Conservation (phyloP, 2,329 filamentous ascomycete genomes). For the Pestalotiopsis sp. region DNA sequence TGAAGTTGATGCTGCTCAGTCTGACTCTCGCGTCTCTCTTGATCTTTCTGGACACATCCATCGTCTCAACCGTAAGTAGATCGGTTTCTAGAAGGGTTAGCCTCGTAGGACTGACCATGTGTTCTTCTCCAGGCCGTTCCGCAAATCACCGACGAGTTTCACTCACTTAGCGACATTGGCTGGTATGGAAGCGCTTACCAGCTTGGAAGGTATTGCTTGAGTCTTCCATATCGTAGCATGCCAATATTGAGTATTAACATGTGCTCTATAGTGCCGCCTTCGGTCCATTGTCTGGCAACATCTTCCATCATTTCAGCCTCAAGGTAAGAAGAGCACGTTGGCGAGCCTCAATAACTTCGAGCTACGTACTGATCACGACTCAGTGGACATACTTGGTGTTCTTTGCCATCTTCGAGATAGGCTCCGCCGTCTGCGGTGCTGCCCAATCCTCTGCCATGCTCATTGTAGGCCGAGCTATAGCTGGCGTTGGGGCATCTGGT, state of each 20-base stretch:
- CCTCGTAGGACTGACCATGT: not conserved
- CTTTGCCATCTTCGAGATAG: conserved; percentile 2
- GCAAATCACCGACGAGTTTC: not conserved
- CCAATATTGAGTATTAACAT: not conserved
- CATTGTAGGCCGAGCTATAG: conserved; percentile 16
- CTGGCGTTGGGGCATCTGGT: conserved; percentile 12
- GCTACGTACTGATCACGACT: not conserved
- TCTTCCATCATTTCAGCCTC: not conserved
- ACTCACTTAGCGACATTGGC: not conserved
- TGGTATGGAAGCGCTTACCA: not conserved
- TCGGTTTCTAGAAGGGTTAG: not conserved
- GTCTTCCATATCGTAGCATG: not conserved
- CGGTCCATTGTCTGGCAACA: not conserved
- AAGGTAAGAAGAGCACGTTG: not conserved
- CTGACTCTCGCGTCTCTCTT: conserved; percentile 2
- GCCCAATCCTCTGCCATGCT: conserved; percentile 13
- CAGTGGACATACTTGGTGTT: not conserved
- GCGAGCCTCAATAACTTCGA: not conserved
- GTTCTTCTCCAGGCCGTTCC: not conserved
- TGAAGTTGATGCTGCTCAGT: conserved; percentile 1
- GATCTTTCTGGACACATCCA: not conserved
- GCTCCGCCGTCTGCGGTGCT: conserved; percentile 10
- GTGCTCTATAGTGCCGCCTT: not conserved
- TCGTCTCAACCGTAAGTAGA: not conserved
- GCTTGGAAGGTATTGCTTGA: not conserved